These are phyloP conservation scores for Nepenthes gracilis DNA, from an alignment of 148 eudicot genomes.

Conservation along the genomic window DNA sequence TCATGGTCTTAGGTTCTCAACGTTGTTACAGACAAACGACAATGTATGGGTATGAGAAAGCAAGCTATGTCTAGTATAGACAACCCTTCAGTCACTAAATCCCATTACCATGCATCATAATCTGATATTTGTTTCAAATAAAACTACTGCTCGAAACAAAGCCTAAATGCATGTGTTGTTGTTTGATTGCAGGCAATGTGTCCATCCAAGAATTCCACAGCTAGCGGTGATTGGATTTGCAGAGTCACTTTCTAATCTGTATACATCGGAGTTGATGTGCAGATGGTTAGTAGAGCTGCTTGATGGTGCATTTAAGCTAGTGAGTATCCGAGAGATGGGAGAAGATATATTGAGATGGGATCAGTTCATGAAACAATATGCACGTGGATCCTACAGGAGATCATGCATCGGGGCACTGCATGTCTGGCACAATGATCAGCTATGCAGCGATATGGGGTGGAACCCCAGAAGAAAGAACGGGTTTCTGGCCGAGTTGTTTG, in stretches of 20 bases:
- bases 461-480: slow-evolving; percentile 22
- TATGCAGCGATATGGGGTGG: slow-evolving; percentile 22
- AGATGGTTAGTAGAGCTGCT: slow-evolving; percentile 17
- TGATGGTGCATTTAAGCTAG: slow-evolving; percentile 12
- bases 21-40: too few relatives aligned
- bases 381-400: slow-evolving; percentile 5
- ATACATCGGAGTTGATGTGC: slow-evolving; percentile 17
- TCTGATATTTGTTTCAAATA: too few relatives aligned
- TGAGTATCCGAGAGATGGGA: slow-evolving; percentile 13
- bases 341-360: slow-evolving; percentile 6
- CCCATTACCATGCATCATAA: too few relatives aligned
- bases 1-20: too few relatives aligned
- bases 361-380: slow-evolving; percentile 8
- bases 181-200: slow-evolving; percentile 10
- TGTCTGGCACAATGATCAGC: slow-evolving; percentile 16
- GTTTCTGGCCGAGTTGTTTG: slow-evolving; percentile 14
- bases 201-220: slow-evolving; percentile 24
- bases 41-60: too few relatives aligned
- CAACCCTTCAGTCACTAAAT: too few relatives aligned
- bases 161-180: too few relatives aligned
- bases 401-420: slow-evolving; percentile 11
- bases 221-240: slow-evolving; percentile 21
- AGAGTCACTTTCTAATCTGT: slow-evolving; percentile 17
- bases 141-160: too few relatives aligned
- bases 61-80: too few relatives aligned